A percentile compares a stretch with the other conserved stretches of the same genome.
These are phyloP conservation scores for Clonostachys rhizophaga DNA, from an alignment of 2,329 filamentous ascomycete species.

Conservation along the genomic window DNA sequence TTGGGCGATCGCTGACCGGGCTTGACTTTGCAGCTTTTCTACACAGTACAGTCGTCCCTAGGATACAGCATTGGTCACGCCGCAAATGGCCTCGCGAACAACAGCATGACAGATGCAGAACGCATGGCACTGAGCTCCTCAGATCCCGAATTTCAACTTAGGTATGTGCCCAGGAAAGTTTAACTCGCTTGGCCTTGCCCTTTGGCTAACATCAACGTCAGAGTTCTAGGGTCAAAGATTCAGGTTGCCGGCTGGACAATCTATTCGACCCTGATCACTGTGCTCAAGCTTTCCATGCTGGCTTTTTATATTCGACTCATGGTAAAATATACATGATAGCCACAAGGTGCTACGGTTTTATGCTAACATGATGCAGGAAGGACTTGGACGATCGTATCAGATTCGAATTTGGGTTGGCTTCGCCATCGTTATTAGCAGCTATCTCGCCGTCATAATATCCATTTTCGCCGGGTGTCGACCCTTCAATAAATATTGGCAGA, in stretches of 20 bases:
- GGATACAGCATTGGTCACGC: conserved; percentile 44
- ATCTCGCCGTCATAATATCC: conserved; percentile 40
- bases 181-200: not conserved
- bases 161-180: conserved; percentile 12
- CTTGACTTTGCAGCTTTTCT: conserved; percentile 34
- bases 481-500: conserved; percentile 52
- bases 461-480: conserved; percentile 49
- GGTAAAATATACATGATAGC: conserved; percentile 6
- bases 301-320: conserved; percentile 52
- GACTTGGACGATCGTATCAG: conserved; percentile 28
- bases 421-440: conserved; percentile 39
- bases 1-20: not conserved
- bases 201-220: conserved; percentile 6
- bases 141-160: conserved; percentile 35
- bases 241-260: conserved; percentile 52
- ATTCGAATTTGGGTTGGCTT: conserved; percentile 45
- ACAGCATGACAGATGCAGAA: conserved; percentile 47
- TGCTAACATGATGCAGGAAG: conserved; percentile 15
- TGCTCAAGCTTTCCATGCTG: conserved; percentile 51
- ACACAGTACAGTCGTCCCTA: conserved; percentile 42
- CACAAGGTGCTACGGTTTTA: too few relatives aligned
- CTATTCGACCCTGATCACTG: conserved; percentile 49
- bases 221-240: conserved; percentile 51
- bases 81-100: conserved; percentile 49
- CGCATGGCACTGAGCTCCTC: conserved; percentile 34